Percentiles rank a stretch among this genome's conserved stretches.
These are phyloP conservation scores for Dothistroma pini DNA, from an alignment of 2,329 filamentous ascomycete species.

Conservation along the genomic window DNA sequence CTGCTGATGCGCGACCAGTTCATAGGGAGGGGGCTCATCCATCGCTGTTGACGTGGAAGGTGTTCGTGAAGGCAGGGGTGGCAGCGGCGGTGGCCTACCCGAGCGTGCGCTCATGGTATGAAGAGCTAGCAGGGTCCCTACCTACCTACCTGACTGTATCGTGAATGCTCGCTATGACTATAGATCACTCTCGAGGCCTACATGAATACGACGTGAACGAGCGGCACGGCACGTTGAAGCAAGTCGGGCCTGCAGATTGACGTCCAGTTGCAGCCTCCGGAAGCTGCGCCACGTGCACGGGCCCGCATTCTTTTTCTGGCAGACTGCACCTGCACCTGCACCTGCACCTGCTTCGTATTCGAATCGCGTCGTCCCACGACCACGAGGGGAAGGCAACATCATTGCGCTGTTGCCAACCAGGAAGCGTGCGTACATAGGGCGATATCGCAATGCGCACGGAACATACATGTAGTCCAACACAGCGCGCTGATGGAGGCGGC, in stretches of 20 bases:
- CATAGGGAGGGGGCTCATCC: slow-evolving; percentile 20
- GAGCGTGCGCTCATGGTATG: background rate
- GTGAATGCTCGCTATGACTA: background rate
- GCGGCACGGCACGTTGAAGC: background rate
- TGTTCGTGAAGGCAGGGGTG: slow-evolving; percentile 10
- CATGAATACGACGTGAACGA: background rate
- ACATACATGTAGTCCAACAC: background rate
- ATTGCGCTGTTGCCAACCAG: background rate
- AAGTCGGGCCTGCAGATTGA: background rate
- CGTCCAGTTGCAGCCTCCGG: too few relatives aligned
- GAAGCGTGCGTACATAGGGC: background rate
- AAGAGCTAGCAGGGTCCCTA: background rate
- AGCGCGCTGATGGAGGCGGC: slow-evolving; percentile 42
- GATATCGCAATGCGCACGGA: background rate
- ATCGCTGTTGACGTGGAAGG: background rate
- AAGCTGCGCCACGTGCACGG: background rate
- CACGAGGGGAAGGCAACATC: background rate
- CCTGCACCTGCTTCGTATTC: background rate
- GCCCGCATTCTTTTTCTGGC: background rate
- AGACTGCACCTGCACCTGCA: too few relatives aligned
- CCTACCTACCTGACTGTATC: too few relatives aligned
- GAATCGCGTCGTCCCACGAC: background rate
- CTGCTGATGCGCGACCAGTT: slow-evolving; percentile 18
- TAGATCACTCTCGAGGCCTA: background rate
- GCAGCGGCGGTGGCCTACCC: slow-evolving; percentile 5